phyloP scores from a whole-genome alignment of 805 yeast species.

The Saturnispora saitoi region DNA sequence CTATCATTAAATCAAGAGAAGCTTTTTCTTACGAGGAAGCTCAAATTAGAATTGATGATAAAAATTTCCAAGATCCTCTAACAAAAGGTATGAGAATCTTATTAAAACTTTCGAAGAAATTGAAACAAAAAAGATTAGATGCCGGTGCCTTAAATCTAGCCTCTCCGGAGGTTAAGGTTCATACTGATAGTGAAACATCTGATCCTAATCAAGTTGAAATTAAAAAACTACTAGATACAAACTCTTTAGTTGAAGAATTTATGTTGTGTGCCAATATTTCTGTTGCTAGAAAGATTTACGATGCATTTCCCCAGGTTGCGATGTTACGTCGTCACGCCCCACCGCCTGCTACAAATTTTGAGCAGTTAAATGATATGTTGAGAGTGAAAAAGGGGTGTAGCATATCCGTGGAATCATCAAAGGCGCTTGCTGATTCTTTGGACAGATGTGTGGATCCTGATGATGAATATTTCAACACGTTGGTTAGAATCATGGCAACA shows the following conservation, averaged over 20 bases:
- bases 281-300: slow-evolving; percentile 88
- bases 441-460: slow-evolving; percentile 77
- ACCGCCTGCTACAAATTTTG: slow-evolving; percentile 95
- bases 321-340: slow-evolving; percentile 96
- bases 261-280: slow-evolving; percentile 96
- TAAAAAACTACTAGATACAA: slow-evolving; percentile 79
- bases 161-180: slow-evolving; percentile 96
- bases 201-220: slow-evolving; percentile 95
- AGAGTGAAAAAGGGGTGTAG: slow-evolving; percentile 69
- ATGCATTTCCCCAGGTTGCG: slow-evolving; percentile 94
- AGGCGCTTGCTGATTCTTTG: slow-evolving; percentile 85
- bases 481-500: slow-evolving; percentile 93
- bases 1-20: slow-evolving; percentile 82
- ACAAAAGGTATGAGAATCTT: slow-evolving; percentile 85
- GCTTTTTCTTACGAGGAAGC: slow-evolving; percentile 95
- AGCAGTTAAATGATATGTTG: slow-evolving; percentile 79
- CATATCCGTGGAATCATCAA: slow-evolving; percentile 76
- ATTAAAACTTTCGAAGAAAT: slow-evolving; percentile 66
- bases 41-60: slow-evolving; percentile 82
- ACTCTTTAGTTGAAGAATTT: slow-evolving; percentile 94
- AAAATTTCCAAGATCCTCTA: slow-evolving; percentile 64
- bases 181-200: slow-evolving; percentile 93
- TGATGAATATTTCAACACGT: slow-evolving; percentile 88
- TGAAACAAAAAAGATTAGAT: slow-evolving; percentile 78
- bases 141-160: slow-evolving; percentile 97